phyloP scores from a whole-genome alignment of 306 rosid genomes.

The Trifolium fragiferum region DNA sequence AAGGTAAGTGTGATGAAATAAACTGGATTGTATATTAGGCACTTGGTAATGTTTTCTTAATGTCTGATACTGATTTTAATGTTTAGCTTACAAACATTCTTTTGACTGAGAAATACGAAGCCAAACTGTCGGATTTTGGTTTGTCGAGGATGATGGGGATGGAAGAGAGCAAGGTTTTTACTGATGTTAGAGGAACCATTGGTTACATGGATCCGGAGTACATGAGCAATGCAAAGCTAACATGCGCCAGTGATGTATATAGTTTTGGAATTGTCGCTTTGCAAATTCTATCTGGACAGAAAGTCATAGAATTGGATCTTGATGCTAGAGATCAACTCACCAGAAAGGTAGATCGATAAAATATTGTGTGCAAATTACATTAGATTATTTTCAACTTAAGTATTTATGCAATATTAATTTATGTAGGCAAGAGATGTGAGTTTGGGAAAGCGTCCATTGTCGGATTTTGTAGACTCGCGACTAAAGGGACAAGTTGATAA shows the following conservation, averaged over 20 bases:
- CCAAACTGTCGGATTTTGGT: constrained; percentile 92
- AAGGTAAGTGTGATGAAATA: constrained; percentile 53
- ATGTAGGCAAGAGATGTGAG: constrained; percentile 80
- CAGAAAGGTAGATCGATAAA: constrained; percentile 55
- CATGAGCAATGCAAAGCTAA: constrained; percentile 85
- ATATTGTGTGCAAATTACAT: background rate
- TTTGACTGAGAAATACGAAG: constrained; percentile 64
- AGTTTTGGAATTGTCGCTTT: constrained; percentile 85
- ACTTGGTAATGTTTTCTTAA: background rate
- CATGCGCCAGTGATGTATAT: constrained; percentile 82
- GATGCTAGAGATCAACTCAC: constrained; percentile 89
- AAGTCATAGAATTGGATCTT: constrained; percentile 78
- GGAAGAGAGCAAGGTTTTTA: constrained; percentile 78
- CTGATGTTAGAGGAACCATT: constrained; percentile 87
- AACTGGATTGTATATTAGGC: background rate
- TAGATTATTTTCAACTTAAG: background rate
- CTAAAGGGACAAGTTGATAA: constrained; percentile 61
- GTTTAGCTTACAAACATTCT: constrained; percentile 85
- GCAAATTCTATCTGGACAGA: constrained; percentile 85
- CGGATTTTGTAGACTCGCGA: constrained; percentile 78
- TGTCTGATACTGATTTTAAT: constrained; percentile 13
- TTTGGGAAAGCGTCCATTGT: constrained; percentile 61
- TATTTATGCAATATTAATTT: background rate
- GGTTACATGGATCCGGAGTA: constrained; percentile 99
- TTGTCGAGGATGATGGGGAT: constrained; percentile 76